A percentile compares a stretch with the other conserved stretches of the same genome.
These are phyloP conservation scores for Camptophora hylomeconis DNA, from an alignment of 2,329 filamentous ascomycete genomes.

Conservation along the genomic window DNA sequence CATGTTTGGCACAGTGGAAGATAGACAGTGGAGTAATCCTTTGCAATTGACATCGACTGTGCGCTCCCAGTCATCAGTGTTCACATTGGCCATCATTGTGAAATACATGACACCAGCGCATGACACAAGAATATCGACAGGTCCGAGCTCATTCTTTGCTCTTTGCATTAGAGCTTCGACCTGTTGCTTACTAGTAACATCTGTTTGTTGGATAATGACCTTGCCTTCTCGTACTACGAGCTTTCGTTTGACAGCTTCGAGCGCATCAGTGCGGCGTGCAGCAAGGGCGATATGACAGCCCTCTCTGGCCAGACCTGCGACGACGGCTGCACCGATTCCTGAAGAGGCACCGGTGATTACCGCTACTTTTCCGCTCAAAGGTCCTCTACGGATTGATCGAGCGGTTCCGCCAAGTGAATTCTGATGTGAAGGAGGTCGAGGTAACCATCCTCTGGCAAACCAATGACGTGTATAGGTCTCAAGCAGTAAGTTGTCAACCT, in stretches of 20 bases:
- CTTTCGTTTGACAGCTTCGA: conserved; percentile 53
- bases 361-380: conserved; percentile 28
- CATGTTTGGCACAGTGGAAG: conserved; percentile 58
- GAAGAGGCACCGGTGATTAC: conserved; percentile 26
- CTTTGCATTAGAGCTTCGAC: conserved; percentile 53
- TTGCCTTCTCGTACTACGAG: conserved; percentile 47
- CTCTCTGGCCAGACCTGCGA: conserved; percentile 30
- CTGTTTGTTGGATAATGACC: conserved; percentile 55
- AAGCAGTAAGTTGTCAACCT: conserved; percentile 56
- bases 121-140: conserved; percentile 65
- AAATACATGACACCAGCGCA: conserved; percentile 83
- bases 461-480: conserved; percentile 70
- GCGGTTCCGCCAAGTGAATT: conserved; percentile 32
- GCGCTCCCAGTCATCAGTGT: conserved; percentile 64
- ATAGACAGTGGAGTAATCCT: conserved; percentile 60
- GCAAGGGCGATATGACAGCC: conserved; percentile 19
- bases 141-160: conserved; percentile 50
- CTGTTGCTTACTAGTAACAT: conserved; percentile 54
- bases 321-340: conserved; percentile 25
- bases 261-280: conserved; percentile 55
- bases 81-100: conserved; percentile 69
- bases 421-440: conserved; percentile 44
- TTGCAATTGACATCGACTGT: conserved; percentile 83
- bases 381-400: conserved; percentile 38
- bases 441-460: conserved; percentile 66